Base-by-base conservation (phyloP, 2,329 filamentous ascomycete genomes). In the Penicillium sp. region DNA sequence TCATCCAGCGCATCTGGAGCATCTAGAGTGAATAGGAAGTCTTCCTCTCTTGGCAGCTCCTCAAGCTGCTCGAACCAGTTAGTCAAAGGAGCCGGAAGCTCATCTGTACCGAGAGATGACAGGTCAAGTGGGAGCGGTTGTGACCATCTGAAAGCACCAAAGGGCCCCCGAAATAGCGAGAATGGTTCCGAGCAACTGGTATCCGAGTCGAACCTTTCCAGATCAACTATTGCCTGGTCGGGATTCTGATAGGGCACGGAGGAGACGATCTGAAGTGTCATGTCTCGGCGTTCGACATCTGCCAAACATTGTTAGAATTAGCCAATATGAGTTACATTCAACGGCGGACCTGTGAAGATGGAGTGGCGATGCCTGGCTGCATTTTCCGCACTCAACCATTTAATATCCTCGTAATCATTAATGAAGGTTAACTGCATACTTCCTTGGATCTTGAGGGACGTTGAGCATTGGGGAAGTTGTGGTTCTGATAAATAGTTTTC, bases 251-350 rank as follows among this genome's bases (percentile, higher is more conserved):
- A 25, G 3, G 47, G 40, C 2, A 57, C 19, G 4, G 54, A 57
- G 8, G 45, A 38, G 11, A 53, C 3, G 0, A 60, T 14, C 38
- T 53, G 25, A 19, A 57, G 47, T 16, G 53, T 63, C 61, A 61
- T 63, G 4, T 55, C 31, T 7, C 28, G 52, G 3, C 60, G 58
- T 35, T 62, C 58, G 10, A 45, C 6, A 11, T 61, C 59, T 61
- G 25, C 31, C 19, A 14, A 33, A 16, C n/a, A 17, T 11, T 25
- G 42, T 52, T 14, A 49, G 35, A 40, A 19, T 19, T 11, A 14
- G 17, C 10, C 10, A 17, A 38, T 38, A 17, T 11, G 10, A 22
- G 36, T 22, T 17, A 9, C 36, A 38, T 12, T 38, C 17, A 14
- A 19, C 19, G 5, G 17, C 36, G 9, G 11, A 58, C 59, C 59